Percentiles rank a stretch among this genome's conserved stretches.
Conservation (phyloP, 306 rosid genomes). For the Gillenia trifoliata region DNA sequence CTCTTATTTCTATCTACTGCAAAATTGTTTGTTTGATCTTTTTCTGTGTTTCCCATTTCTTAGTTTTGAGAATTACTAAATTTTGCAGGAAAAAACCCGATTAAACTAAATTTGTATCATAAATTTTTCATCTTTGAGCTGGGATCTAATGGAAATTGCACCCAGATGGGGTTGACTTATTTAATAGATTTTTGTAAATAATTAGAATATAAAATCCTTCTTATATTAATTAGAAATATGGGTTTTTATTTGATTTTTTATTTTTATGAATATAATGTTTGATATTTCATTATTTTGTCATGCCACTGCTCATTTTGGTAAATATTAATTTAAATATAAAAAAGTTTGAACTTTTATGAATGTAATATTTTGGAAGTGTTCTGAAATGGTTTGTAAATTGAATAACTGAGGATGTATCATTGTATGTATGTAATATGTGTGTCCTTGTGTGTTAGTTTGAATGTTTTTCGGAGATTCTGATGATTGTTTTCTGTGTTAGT, state of each 20-base stretch:
- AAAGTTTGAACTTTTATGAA: no score
- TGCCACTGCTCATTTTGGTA: background rate
- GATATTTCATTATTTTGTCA: background rate
- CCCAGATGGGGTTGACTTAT: background rate
- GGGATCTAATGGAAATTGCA: slow-evolving; percentile 10
- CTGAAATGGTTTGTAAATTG: no score
- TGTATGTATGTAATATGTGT: no score
- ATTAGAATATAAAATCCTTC: background rate
- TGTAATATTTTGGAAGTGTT: no score
- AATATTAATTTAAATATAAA: background rate
- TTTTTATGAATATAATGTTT: background rate
- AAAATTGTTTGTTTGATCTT: background rate
- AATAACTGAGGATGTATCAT: no score
- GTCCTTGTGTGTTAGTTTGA: no score
- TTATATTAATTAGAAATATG: background rate
- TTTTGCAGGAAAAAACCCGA: background rate
- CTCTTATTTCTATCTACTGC: background rate
- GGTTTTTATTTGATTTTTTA: background rate
- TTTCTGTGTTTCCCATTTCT: background rate
- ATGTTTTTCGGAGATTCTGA: background rate
- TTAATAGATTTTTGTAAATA: background rate
- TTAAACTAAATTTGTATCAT: background rate
- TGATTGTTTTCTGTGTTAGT: no score
- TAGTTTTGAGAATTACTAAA: background rate
- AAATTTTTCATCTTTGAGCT: background rate